A percentile compares a stretch with the other conserved stretches of the same genome.
Conservation (phyloP, 2,329 filamentous ascomycete species). For the Apiospora phragmitis region DNA sequence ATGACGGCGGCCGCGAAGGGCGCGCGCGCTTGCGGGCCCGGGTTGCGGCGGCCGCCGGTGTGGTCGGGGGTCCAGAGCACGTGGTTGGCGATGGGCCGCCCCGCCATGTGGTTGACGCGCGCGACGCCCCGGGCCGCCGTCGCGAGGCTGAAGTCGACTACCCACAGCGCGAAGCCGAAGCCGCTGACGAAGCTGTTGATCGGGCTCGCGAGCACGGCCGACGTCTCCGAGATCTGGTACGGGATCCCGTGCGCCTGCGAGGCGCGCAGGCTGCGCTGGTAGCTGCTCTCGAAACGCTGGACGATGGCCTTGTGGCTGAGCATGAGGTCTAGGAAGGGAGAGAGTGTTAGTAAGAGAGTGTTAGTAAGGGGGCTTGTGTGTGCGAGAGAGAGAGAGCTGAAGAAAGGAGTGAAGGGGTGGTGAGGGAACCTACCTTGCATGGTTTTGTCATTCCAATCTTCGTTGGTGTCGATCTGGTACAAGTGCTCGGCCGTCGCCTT, state of each 20-base stretch:
- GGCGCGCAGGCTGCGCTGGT: not conserved
- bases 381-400: no score
- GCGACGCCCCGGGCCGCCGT: slow-evolving; percentile 20
- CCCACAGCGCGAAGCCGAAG: slow-evolving; percentile 35
- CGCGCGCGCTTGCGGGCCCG: slow-evolving; percentile 20
- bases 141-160: slow-evolving; percentile 34
- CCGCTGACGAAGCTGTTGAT: slow-evolving; percentile 27
- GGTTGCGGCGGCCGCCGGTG: not conserved
- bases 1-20: slow-evolving; percentile 19
- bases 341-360: not conserved
- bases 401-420: not conserved
- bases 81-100: slow-evolving; percentile 19
- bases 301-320: slow-evolving; percentile 14
- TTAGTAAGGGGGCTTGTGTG: not conserved
- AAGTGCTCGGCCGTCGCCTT: slow-evolving; percentile 15
- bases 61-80: slow-evolving; percentile 19
- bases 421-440: slow-evolving; percentile 10
- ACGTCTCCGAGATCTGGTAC: slow-evolving; percentile 12
- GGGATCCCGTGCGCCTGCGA: slow-evolving; percentile 2
- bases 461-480: slow-evolving; percentile 13
- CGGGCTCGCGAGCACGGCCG: slow-evolving; percentile 5
- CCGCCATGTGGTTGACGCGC: slow-evolving; percentile 19
- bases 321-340: not conserved
- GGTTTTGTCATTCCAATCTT: not conserved
- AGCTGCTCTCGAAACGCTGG: not conserved